Conservation (phyloP, 1,284 basidiomycete genomes). For the Ustilago nuda region DNA sequence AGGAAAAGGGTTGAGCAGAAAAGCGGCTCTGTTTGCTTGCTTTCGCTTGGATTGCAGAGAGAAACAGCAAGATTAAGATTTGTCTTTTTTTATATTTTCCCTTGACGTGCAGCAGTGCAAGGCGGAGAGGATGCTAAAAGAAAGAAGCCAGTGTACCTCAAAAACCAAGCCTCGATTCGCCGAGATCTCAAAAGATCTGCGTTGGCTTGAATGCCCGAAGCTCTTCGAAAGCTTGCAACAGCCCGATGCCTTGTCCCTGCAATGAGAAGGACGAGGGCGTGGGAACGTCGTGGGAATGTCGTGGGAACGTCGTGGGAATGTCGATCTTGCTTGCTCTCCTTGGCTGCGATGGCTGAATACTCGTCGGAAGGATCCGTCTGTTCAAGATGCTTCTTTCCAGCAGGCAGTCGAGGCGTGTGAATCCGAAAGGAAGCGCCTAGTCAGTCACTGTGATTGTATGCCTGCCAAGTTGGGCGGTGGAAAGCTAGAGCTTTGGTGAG, state of each 20-base stretch:
- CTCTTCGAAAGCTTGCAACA: neutral
- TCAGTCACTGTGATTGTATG: neutral
- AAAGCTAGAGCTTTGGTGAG: neutral
- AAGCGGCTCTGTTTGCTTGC: neutral
- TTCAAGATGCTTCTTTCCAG: neutral
- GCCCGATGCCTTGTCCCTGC: neutral
- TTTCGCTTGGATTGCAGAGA: conserved; percentile 4
- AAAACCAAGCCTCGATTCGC: neutral
- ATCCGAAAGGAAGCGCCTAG: neutral
- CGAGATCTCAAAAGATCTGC: neutral
- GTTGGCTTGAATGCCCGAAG: neutral
- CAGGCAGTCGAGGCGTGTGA: neutral
- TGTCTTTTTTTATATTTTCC: neutral
- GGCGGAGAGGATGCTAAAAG: neutral
- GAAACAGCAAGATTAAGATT: conserved; percentile 1
- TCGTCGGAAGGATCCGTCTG: neutral
- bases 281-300: no score
- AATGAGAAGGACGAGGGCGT: neutral
- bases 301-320: neutral
- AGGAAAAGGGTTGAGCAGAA: neutral
- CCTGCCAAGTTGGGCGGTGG: no score
- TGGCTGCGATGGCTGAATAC: neutral
- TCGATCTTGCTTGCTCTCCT: neutral
- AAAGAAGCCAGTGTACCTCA: neutral
- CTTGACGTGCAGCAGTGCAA: neutral